These are phyloP conservation scores for Sphenostylis stenocarpa DNA, from an alignment of 306 rosid genomes.

Conservation along the genomic window DNA sequence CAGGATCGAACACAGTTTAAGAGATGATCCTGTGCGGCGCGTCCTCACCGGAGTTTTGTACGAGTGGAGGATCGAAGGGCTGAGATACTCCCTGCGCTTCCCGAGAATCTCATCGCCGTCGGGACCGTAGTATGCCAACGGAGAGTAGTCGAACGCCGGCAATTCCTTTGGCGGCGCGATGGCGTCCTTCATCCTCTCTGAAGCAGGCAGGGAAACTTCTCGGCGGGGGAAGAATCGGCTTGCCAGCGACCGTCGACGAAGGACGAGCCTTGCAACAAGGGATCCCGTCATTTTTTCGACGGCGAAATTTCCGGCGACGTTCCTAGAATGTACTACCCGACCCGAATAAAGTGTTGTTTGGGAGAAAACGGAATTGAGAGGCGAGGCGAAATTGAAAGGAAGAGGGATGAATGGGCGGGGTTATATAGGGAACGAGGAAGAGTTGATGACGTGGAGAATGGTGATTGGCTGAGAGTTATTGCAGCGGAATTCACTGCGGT, in stretches of 20 bases:
- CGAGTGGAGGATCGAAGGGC: conserved; percentile 70
- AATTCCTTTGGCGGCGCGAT: conserved; percentile 34
- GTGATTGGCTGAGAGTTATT: conserved; percentile 23
- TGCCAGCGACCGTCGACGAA: conserved; percentile 4
- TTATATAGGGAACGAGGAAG: conserved; percentile 31
- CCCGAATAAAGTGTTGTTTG: not conserved
- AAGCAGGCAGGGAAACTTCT: conserved; percentile 42
- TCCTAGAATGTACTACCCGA: conserved; percentile 27
- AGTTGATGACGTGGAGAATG: conserved; percentile 25
- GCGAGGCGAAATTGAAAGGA: not conserved
- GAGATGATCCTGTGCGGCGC: conserved; percentile 15
- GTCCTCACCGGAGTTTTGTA: conserved; percentile 71
- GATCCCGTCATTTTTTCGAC: conserved; percentile 55
- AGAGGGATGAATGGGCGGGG: not conserved
- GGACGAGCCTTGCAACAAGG: conserved; percentile 20
- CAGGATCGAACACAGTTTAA: not conserved
- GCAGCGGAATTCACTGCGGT: conserved; percentile 5
- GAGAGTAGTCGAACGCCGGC: conserved; percentile 73
- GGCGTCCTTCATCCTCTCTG: conserved; percentile 28
- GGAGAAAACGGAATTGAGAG: not conserved
- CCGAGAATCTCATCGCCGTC: conserved; percentile 62
- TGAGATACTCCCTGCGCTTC: conserved; percentile 74
- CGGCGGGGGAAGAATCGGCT: conserved; percentile 28
- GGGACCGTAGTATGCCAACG: conserved; percentile 76
- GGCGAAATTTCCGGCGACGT: conserved; percentile 3